phyloP scores from a whole-genome alignment of 2,329 filamentous ascomycete genomes.

The Elsinoe arachidis region DNA sequence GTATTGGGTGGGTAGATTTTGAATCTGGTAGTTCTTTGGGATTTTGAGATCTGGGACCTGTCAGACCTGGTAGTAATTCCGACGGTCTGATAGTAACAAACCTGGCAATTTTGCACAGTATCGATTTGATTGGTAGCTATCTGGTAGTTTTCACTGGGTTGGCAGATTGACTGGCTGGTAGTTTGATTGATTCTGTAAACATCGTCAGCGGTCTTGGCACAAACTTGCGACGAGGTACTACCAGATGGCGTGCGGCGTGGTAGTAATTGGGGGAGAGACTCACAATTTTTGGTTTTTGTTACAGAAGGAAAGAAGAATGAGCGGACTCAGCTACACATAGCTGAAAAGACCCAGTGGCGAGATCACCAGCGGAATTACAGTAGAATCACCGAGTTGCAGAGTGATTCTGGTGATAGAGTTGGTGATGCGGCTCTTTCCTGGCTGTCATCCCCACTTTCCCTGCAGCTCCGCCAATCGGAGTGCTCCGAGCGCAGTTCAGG shows the following conservation, averaged over 20 bases:
- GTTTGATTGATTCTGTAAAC: conserved; percentile 8
- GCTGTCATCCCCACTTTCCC: background rate
- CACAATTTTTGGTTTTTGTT: background rate
- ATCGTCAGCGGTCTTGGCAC: conserved; percentile 4
- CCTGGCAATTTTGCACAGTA: background rate
- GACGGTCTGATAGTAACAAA: too few species aligned
- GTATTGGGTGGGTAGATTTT: background rate
- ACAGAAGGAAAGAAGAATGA: too few species aligned
- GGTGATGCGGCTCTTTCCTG: background rate
- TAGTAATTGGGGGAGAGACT: background rate
- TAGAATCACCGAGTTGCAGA: too few species aligned
- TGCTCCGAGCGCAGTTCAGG: background rate
- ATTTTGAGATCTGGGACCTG: background rate
- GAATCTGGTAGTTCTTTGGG: background rate
- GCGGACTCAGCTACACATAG: too few species aligned
- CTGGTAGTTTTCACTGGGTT: background rate
- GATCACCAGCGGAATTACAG: too few species aligned
- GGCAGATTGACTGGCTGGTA: background rate
- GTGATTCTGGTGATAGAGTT: background rate
- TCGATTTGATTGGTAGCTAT: background rate
- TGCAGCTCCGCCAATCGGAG: too few species aligned
- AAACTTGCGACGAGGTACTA: background rate
- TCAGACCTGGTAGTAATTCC: background rate
- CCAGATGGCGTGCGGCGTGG: background rate
- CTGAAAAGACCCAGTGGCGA: too few species aligned